Percentiles rank a stretch among this genome's conserved stretches.
Evolutionary conservation across 495 filamentous ascomycete genomes (phyloP).

Genomic region (Xylaria intraflava): DNA sequence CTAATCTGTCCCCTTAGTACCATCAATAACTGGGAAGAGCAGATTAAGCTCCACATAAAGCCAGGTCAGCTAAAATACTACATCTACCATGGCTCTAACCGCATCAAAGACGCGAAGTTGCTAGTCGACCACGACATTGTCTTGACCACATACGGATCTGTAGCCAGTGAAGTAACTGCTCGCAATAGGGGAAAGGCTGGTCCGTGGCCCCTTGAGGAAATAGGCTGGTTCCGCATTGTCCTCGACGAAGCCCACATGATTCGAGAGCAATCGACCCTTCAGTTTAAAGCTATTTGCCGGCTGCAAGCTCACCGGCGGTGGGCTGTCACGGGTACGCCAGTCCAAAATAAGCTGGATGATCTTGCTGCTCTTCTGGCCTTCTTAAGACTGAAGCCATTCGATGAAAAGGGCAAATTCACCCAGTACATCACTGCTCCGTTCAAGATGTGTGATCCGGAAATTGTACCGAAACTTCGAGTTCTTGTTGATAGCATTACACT

Average conservation of each 20-base stretch:
- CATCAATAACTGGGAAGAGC: constrained; percentile 85
- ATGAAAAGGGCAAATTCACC: constrained; percentile 64
- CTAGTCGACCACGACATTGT: constrained; percentile 74
- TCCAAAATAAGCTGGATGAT: constrained; percentile 89
- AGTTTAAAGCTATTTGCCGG: constrained; percentile 78
- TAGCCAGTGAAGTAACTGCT: constrained; percentile 68
- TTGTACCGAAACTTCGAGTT: constrained; percentile 77
- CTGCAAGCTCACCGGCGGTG: constrained; percentile 77
- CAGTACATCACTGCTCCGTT: constrained; percentile 77
- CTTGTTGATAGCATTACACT: constrained; percentile 89
- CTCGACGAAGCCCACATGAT: constrained; percentile 95
- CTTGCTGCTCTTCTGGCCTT: constrained; percentile 87
- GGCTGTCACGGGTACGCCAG: constrained; percentile 91
- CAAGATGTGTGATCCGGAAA: constrained; percentile 71
- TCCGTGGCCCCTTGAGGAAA: constrained; percentile 60
- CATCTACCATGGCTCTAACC: constrained; percentile 76
- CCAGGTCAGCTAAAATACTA: constrained; percentile 56
- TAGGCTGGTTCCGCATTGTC: constrained; percentile 92
- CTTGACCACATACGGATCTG: constrained; percentile 83
- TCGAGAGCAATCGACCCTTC: constrained; percentile 70
- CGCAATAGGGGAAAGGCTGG: constrained; percentile 53
- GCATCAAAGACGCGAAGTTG: constrained; percentile 58
- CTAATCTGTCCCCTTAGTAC: constrained; percentile 86
- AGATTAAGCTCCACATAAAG: constrained; percentile 74
- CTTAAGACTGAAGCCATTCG: constrained; percentile 77